Conservation (phyloP, 2,329 filamentous ascomycete genomes). For the Dactylellina parvicollis region DNA sequence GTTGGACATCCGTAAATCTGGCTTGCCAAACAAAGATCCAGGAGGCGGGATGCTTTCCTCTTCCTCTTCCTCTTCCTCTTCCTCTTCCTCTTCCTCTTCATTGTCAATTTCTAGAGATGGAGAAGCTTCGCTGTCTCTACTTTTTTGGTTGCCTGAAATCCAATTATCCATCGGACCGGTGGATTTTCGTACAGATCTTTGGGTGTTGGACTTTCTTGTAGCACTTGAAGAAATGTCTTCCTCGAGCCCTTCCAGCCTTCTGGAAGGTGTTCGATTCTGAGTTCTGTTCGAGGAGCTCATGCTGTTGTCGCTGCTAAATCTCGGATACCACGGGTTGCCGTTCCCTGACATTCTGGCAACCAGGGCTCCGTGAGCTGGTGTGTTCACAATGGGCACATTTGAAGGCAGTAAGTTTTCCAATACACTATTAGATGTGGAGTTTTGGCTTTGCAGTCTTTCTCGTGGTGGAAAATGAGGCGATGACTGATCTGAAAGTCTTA, state of each 20-base stretch:
- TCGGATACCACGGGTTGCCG: conserved; percentile 18
- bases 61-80: conserved; percentile 13
- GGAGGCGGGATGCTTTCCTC: not conserved
- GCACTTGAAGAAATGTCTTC: not conserved
- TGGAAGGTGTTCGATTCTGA: not conserved
- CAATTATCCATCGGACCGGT: conserved; percentile 31
- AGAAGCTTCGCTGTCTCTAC: not conserved
- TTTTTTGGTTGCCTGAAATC: conserved; percentile 9
- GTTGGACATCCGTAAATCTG: conserved; percentile 30
- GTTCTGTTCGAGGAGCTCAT: conserved; percentile 1
- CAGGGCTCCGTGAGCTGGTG: not conserved
- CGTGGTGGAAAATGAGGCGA: not conserved
- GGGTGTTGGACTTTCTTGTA: not conserved
- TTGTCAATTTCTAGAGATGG: not conserved
- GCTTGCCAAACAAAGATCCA: conserved; percentile 31
- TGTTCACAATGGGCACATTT: not conserved
- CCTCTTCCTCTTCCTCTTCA: conserved; percentile 10
- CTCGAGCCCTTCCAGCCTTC: not conserved
- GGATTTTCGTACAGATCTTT: conserved; percentile 1
- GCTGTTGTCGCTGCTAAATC: conserved; percentile 21
- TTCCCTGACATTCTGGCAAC: conserved; percentile 26
- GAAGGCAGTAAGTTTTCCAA: not conserved
- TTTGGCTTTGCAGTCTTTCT: not conserved
- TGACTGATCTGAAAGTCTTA: not conserved
- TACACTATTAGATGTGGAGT: not conserved